Conservation (phyloP, 2,329 filamentous ascomycete species). For the Zymoseptoria pseudotritici region DNA sequence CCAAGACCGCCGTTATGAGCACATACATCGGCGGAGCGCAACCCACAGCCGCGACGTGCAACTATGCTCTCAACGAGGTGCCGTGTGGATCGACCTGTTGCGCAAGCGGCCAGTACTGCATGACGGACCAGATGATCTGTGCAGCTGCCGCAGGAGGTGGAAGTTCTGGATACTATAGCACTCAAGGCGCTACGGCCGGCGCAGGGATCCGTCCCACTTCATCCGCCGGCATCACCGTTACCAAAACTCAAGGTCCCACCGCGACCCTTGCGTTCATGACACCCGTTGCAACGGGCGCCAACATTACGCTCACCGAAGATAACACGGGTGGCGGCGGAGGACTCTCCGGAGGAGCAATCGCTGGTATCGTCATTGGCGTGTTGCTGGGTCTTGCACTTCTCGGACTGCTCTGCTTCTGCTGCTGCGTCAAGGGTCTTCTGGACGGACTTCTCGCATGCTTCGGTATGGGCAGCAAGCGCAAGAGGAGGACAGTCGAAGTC, state of each 20-base stretch:
- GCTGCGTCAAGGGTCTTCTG: constrained; percentile 50
- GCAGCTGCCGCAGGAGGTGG: constrained; percentile 45
- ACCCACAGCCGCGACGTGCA: constrained; percentile 35
- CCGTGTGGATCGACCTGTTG: constrained; percentile 66
- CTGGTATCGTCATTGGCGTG: constrained; percentile 70
- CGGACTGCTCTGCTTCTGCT: constrained; percentile 66
- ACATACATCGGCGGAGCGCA: constrained; percentile 30
- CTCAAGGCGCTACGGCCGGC: constrained; percentile 45
- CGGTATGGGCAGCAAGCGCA: constrained; percentile 46
- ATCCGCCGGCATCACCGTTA: constrained; percentile 48
- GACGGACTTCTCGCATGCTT: constrained; percentile 53
- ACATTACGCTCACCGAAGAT: constrained; percentile 33
- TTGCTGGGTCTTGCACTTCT: constrained; percentile 61
- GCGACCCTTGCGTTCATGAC: constrained; percentile 44
- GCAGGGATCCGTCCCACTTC: constrained; percentile 45
- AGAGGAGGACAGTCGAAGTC: constrained; percentile 49
- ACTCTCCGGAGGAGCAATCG: constrained; percentile 66
- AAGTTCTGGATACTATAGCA: constrained; percentile 41
- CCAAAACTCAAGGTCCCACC: constrained; percentile 40
- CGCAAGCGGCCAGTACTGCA: constrained; percentile 61
- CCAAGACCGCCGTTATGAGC: constrained; percentile 49
- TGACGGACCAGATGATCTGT: constrained; percentile 36
- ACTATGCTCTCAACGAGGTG: constrained; percentile 42
- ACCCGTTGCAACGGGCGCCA: constrained; percentile 47
- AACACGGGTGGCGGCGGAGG: constrained; percentile 26